A percentile compares a stretch with the other conserved stretches of the same genome.
These are phyloP conservation scores for Zelonia costaricensis DNA, from an alignment of 208 protist species.

Conservation along the genomic window DNA sequence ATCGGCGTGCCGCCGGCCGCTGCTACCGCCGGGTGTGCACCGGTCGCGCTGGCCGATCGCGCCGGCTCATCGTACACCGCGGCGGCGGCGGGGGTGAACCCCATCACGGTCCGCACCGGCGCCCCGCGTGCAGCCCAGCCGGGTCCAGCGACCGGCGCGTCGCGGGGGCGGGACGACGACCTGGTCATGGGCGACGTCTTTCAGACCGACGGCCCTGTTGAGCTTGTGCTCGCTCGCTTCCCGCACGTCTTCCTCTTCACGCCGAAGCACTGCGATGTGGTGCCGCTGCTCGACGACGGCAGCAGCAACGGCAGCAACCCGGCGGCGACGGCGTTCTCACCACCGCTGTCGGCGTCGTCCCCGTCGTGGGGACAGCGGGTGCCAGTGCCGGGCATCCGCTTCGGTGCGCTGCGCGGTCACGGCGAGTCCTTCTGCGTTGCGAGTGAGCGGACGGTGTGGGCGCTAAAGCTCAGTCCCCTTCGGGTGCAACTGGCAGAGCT, in stretches of 20 bases:
- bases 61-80: neutral
- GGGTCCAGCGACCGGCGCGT: neutral
- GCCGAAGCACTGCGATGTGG: slow-evolving; percentile 62
- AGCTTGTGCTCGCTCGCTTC: slow-evolving; percentile 46
- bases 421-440: slow-evolving; percentile 56
- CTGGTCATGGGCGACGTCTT: slow-evolving; percentile 32
- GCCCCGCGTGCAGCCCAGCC: neutral
- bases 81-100: neutral
- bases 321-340: too few relatives aligned
- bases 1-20: slow-evolving; percentile 27
- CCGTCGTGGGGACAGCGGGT: slow-evolving; percentile 44
- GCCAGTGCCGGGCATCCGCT: slow-evolving; percentile 50
- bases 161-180: slow-evolving; percentile 12
- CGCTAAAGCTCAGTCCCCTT: slow-evolving; percentile 52
- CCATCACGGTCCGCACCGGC: slow-evolving; percentile 12
- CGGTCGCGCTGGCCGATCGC: neutral
- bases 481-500: slow-evolving; percentile 63
- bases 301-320: neutral
- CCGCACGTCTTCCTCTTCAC: slow-evolving; percentile 78
- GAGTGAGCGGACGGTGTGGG: slow-evolving; percentile 60
- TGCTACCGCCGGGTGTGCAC: slow-evolving; percentile 13
- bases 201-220: slow-evolving; percentile 19
- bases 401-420: slow-evolving; percentile 42
- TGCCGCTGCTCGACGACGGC: slow-evolving; percentile 52
- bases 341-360: too few relatives aligned